A percentile compares a stretch with the other conserved stretches of the same genome.
Conservation (phyloP, 495 filamentous ascomycete genomes). For the Pyronema omphalodes region DNA sequence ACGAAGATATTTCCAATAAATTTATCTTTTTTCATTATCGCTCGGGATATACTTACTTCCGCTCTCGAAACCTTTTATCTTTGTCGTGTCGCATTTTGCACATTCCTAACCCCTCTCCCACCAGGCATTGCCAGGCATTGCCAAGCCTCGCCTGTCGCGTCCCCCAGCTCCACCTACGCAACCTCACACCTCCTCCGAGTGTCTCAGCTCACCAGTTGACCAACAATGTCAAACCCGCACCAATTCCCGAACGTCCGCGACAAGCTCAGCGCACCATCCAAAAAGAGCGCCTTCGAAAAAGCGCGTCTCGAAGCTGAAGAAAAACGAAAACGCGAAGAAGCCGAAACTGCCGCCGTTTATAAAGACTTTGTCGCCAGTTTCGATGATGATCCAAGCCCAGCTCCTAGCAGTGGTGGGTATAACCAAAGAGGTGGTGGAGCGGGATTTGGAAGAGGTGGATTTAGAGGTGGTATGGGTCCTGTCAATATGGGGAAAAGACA, state of each 20-base stretch:
- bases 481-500: conserved; percentile 32
- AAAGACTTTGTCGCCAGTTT: conserved; percentile 85
- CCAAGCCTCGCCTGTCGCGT: too few species aligned
- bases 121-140: too few species aligned
- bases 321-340: conserved; percentile 69
- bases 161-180: too few species aligned
- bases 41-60: too few species aligned
- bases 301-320: conserved; percentile 87
- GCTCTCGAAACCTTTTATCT: too few species aligned
- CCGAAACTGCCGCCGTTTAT: conserved; percentile 76
- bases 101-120: too few species aligned
- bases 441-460: conserved; percentile 14
- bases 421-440: conserved; percentile 19
- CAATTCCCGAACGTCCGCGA: conserved; percentile 60
- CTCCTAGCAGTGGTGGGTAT: conserved; percentile 21
- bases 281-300: conserved; percentile 82
- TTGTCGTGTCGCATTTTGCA: too few species aligned
- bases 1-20: too few species aligned
- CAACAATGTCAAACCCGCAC: background rate
- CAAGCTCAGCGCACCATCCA: conserved; percentile 66
- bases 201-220: background rate
- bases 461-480: conserved; percentile 12
- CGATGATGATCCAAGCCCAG: conserved; percentile 26
- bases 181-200: too few species aligned
- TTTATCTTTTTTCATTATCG: too few species aligned